A percentile compares a stretch with the other conserved stretches of the same genome.
phyloP scores from a whole-genome alignment of 768 basidiomycete species.

The Steccherinum ochraceum region DNA sequence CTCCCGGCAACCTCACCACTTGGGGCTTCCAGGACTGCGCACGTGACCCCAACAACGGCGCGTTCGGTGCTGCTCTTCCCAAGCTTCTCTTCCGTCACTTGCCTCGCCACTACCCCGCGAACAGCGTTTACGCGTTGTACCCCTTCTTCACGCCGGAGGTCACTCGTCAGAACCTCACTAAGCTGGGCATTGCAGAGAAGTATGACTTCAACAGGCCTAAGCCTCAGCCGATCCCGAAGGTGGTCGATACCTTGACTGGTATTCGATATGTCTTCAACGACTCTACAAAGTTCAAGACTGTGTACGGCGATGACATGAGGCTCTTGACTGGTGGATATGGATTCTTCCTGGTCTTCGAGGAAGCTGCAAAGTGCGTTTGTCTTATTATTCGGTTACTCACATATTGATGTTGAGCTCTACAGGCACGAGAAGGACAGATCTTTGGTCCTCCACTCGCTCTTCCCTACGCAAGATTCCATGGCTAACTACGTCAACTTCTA shows the following conservation, averaged over 20 bases:
- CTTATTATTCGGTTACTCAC: no score
- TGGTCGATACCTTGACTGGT: constrained; percentile 27
- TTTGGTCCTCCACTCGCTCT: constrained; percentile 27
- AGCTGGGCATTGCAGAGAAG: constrained; percentile 30
- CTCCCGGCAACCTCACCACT: constrained; percentile 38
- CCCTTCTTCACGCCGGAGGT: constrained; percentile 18
- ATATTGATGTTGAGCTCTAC: no score
- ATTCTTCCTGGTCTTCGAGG: constrained; percentile 34
- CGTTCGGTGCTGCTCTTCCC: constrained; percentile 31
- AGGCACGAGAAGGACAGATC: constrained; percentile 30
- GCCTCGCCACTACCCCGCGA: constrained; percentile 31
- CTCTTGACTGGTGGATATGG: constrained; percentile 29
- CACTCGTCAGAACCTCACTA: constrained; percentile 26
- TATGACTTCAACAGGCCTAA: constrained; percentile 39
- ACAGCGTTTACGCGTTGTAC: constrained; percentile 13
- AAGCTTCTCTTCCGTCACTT: constrained; percentile 41
- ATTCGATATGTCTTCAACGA: constrained; percentile 32
- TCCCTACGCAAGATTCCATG: constrained; percentile 28
- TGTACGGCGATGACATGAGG: constrained; percentile 25
- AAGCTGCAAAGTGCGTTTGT: constrained; percentile 24
- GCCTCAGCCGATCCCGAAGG: constrained; percentile 22
- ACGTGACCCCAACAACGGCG: constrained; percentile 31
- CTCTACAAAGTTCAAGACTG: constrained; percentile 27
- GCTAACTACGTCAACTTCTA: constrained; percentile 25
- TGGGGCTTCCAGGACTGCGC: constrained; percentile 49